Evolutionary conservation across 1,284 basidiomycete species (phyloP), one percentile per base, ranked within the genome.

Genomic region (Hemileia vastatrix): DNA sequence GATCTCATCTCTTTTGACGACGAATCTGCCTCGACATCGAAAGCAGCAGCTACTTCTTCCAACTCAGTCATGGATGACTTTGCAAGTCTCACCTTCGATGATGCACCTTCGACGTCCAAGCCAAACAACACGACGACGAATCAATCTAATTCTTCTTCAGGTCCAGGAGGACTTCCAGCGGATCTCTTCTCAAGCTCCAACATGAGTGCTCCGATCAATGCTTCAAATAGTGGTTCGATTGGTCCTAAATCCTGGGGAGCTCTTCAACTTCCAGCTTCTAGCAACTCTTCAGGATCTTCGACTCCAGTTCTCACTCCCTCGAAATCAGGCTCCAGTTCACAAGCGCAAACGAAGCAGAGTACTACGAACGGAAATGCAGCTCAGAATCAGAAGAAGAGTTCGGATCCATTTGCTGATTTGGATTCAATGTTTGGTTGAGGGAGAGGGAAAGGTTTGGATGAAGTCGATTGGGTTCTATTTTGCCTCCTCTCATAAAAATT

Each of bases 1-100:
- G 71, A 73, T 56, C 64, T 75, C 44, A 75, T 75, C 54, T 70
- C 68, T 43, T 74, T 74, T 36, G 73, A 73, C 33, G 72, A 73
- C 23, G 71, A 70, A 9, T 53, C 50, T n/a, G 52, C 33, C n/a
- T 18, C 53, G 18, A 19, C 45, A 0, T 40, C 36, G 11, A 21
- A 40, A 24, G 36, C 62, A n/a, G 59, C 47, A 24, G 1, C 54
- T 4, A n/a, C n/a, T 24, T 15, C 36, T 52, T 27, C 57, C 15
- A 21, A 45, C 11, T 36, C 33, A 40, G 33, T 60, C 21, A 19
- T 73, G 62, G 73, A 73, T 54, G 72, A 74, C 47, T 70, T 74
- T 60, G 71, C 71, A 23, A 67, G 69, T 31, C 56, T 74, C 13
- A 68, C 71, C 1, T 72, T 72, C 54, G 67, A 66, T 61, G 55